These are phyloP conservation scores for Exserohilum rostratum DNA, from an alignment of 2,329 filamentous ascomycete species.

Conservation along the genomic window DNA sequence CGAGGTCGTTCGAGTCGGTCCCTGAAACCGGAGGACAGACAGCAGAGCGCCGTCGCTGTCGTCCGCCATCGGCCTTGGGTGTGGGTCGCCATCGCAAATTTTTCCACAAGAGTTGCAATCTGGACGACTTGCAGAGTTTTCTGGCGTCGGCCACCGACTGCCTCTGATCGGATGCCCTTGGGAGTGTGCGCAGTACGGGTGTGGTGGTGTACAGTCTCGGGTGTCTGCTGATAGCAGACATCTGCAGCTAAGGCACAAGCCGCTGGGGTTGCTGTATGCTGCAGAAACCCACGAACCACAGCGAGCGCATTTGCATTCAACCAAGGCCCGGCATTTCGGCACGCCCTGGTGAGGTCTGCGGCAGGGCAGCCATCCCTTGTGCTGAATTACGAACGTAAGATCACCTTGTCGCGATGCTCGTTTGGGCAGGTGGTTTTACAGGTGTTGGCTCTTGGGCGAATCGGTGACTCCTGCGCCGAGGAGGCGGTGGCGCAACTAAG, in stretches of 20 bases:
- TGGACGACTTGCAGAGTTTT: constrained; percentile 3
- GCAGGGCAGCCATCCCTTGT: constrained; percentile 1
- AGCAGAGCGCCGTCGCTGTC: neutral
- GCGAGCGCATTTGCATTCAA: neutral
- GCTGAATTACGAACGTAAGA: constrained; percentile 29
- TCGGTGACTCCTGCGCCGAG: constrained; percentile 10
- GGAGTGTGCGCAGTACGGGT: neutral
- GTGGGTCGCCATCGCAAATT: constrained; percentile 22
- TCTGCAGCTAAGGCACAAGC: constrained; percentile 5
- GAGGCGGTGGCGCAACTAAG: constrained; percentile 28
- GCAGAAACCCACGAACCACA: constrained; percentile 9
- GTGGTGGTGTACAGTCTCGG: neutral
- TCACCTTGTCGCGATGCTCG: constrained; percentile 15
- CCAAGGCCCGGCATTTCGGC: constrained; percentile 19
- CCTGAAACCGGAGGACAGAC: constrained; percentile 6
- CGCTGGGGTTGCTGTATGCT: neutral
- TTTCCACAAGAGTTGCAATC: constrained; percentile 8
- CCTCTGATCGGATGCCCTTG: no score
- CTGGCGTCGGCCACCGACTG: neutral
- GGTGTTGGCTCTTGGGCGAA: constrained; percentile 11
- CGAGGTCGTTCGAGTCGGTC: constrained; percentile 11
- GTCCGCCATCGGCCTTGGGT: constrained; percentile 4
- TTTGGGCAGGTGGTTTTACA: constrained; percentile 35
- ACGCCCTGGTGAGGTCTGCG: constrained; percentile 1
- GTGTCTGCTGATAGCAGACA: neutral